Percentiles rank a stretch among this genome's conserved stretches.
Conservation (phyloP, 169 alveolate species). For the Plasmodium vinckei region DNA sequence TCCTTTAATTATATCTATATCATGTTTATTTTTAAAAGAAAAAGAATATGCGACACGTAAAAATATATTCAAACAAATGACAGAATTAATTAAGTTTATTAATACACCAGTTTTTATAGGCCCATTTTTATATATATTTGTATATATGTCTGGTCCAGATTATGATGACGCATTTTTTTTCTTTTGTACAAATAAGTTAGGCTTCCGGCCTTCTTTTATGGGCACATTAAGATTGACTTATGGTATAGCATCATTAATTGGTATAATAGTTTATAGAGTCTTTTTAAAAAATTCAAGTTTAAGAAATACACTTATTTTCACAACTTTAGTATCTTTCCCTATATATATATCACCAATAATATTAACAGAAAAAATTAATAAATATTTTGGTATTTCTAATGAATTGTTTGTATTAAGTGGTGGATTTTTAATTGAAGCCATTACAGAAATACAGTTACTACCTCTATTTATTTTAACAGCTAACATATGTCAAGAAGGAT, state of each 20-base stretch:
- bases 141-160: conserved; percentile 92
- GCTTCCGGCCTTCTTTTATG: conserved; percentile 94
- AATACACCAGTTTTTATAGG: conserved; percentile 91
- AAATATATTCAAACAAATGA: conserved; percentile 82
- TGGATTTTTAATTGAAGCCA: conserved; percentile 94
- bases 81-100: conserved; percentile 86
- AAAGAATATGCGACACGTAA: conserved; percentile 78
- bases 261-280: conserved; percentile 90
- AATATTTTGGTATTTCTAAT: conserved; percentile 91
- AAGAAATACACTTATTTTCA: conserved; percentile 89
- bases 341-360: conserved; percentile 87
- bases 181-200: conserved; percentile 93
- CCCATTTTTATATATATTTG: conserved; percentile 92
- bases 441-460: conserved; percentile 91
- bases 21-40: conserved; percentile 90
- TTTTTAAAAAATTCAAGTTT: conserved; percentile 89
- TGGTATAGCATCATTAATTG: conserved; percentile 94
- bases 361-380: conserved; percentile 90
- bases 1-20: conserved; percentile 88
- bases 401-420: conserved; percentile 92
- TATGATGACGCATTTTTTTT: conserved; percentile 95
- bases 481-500: conserved; percentile 95
- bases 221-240: conserved; percentile 94
- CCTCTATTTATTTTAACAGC: conserved; percentile 96
- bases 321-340: conserved; percentile 91